Evolutionary conservation across 345 rosid genomes (phyloP).

Genomic region (Hibiscus trionum): DNA sequence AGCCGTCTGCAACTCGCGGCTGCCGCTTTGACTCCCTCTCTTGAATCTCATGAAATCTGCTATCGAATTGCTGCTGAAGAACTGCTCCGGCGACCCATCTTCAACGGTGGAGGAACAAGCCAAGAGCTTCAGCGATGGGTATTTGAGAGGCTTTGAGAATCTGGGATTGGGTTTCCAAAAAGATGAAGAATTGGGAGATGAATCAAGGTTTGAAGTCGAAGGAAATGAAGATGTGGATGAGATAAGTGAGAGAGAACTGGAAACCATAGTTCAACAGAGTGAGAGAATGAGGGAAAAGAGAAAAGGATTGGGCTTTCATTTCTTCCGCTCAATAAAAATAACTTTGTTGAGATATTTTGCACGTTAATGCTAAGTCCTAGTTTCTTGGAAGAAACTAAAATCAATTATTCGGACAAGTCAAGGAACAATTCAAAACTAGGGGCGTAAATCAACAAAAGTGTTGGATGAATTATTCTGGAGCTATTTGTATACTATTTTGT

Average conservation of each 20-base stretch:
- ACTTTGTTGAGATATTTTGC: background rate
- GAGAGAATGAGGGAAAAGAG: conserved; percentile 4
- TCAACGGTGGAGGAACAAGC: conserved; percentile 29
- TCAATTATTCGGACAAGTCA: background rate
- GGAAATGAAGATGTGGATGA: conserved; percentile 27
- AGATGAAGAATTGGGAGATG: conserved; percentile 24
- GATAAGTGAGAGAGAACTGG: conserved; percentile 33
- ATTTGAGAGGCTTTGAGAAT: conserved; percentile 1
- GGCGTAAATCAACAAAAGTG: too few species aligned
- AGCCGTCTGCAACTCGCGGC: conserved; percentile 72
- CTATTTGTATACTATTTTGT: too few species aligned
- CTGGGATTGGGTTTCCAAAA: conserved; percentile 16
- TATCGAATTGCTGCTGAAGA: conserved; percentile 50
- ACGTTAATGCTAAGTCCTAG: background rate
- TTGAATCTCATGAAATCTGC: conserved; percentile 83
- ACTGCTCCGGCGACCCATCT: conserved; percentile 45
- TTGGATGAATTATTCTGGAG: too few species aligned
- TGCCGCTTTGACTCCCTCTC: conserved; percentile 26
- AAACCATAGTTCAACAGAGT: conserved; percentile 35
- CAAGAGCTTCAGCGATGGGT: conserved; percentile 13
- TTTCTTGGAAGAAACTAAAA: background rate
- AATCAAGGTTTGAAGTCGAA: conserved; percentile 18
- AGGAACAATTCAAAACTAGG: background rate
- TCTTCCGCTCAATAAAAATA: background rate
- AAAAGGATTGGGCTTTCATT: background rate